Base-by-base conservation (phyloP, 2,329 filamentous ascomycete genomes). In the Penicillium digitatum region DNA sequence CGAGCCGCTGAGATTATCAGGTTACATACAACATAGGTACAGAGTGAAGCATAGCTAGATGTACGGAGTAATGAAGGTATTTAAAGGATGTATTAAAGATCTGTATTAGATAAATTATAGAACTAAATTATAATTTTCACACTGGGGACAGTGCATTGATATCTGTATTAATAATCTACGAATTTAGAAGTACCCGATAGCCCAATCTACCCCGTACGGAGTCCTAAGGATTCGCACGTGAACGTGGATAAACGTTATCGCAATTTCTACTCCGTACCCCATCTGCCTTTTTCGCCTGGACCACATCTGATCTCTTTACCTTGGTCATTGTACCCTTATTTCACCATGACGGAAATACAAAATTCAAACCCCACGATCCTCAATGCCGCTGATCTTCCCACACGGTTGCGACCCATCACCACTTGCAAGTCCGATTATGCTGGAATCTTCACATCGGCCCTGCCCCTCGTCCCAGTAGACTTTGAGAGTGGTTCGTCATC, bases 311-410 rank as follows among this genome's bases (percentile, higher is more conserved):
- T 8, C 29, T 9, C 18, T 24, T 10, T 18, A 18, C 20, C 18
- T 14, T 46, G 18, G 20, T 24, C 29, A 31, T 26, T 45, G 27
- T 38, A 50, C 29, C 34, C 42, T 34, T 5, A 42, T 18, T 44
- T 29, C 52, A 56, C 12, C 51, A 73, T 74, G 69, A 61, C 66
- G 10, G 69, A 72, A 56, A 66, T 73, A 42, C 70, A 74, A 43
- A 73, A 74, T 49, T 90, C 89, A 61, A 97, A 99, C 77, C 94
- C 94, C 52, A 95, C 90, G 61, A 92, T 99, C 70, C 79, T 97
- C 67, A 95, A 87, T 75, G 83, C 86, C 49, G 89, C 90, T 40
- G 90, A 97, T 75, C 84, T 99, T 48, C 92, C 94, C 42, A 94
- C 90, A 29, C 87, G 92, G 61, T 81, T 83, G 62, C 70, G 59